phyloP scores from a whole-genome alignment of 805 yeast species.

The Millerozyma miso region DNA sequence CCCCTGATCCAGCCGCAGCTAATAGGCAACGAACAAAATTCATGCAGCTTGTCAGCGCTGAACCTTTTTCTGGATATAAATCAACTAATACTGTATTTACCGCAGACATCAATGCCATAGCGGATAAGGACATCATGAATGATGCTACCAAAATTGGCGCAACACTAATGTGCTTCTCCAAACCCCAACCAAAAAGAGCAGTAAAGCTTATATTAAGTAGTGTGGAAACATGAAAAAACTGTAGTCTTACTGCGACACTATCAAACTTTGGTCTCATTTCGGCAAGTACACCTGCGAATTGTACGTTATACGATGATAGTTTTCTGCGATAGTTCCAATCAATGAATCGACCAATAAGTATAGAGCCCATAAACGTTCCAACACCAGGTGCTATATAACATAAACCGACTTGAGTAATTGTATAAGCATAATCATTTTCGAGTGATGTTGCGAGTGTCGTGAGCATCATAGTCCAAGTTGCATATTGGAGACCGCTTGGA shows the following conservation, averaged over 20 bases:
- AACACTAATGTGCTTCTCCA: conserved; percentile 43
- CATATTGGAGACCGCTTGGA: conserved; percentile 60
- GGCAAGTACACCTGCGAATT: conserved; percentile 16
- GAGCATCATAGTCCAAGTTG: conserved; percentile 66
- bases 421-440: conserved; percentile 44
- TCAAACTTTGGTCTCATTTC: conserved; percentile 43
- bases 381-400: conserved; percentile 74
- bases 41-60: conserved; percentile 69
- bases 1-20: conserved; percentile 69
- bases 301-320: conserved; percentile 16
- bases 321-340: conserved; percentile 45
- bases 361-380: conserved; percentile 59
- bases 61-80: conserved; percentile 62
- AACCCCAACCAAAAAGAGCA: conserved; percentile 68
- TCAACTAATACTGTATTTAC: conserved; percentile 73
- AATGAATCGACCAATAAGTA: conserved; percentile 53
- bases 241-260: conserved; percentile 51
- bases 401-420: conserved; percentile 58
- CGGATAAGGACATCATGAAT: conserved; percentile 54
- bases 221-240: conserved; percentile 30
- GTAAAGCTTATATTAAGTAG: conserved; percentile 32
- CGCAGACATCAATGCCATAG: conserved; percentile 54
- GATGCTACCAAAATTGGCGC: conserved; percentile 57
- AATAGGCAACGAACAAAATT: conserved; percentile 71
- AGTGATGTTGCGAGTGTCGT: conserved; percentile 61